Percentiles rank a stretch among this genome's conserved stretches.
Conservation (phyloP, 2,329 filamentous ascomycete genomes). For the Raffaelea ambrosiae region DNA sequence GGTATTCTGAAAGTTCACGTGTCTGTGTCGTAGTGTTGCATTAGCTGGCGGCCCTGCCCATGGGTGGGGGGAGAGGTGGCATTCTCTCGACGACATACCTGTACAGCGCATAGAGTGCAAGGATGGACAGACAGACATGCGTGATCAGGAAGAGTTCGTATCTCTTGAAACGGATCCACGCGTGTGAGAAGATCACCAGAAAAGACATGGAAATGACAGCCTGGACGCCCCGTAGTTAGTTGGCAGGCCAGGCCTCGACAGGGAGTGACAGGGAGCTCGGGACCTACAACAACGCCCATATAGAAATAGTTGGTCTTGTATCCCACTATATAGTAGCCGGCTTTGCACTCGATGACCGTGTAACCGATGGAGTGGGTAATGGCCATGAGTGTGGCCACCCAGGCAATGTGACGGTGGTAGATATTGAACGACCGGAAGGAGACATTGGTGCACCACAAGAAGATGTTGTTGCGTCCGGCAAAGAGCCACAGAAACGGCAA, state of each 20-base stretch:
- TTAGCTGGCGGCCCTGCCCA: too few species aligned
- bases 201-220: slow-evolving; percentile 28
- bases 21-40: not conserved
- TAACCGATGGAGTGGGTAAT: slow-evolving; percentile 55
- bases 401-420: slow-evolving; percentile 58
- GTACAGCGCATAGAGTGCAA: slow-evolving; percentile 26
- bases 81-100: not conserved
- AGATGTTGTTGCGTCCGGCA: slow-evolving; percentile 55
- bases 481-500: slow-evolving; percentile 33
- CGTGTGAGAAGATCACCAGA: slow-evolving; percentile 36
- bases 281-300: slow-evolving; percentile 4
- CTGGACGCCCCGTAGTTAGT: not conserved
- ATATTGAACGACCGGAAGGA: slow-evolving; percentile 57
- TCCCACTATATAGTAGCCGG: not conserved
- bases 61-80: not conserved
- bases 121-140: slow-evolving; percentile 30
- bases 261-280: slow-evolving; percentile 34
- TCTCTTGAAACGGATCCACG: slow-evolving; percentile 38
- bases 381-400: slow-evolving; percentile 52
- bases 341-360: slow-evolving; percentile 21
- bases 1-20: not conserved
- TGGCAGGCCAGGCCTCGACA: not conserved
- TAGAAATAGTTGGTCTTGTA: slow-evolving; percentile 1
- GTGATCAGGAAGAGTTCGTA: slow-evolving; percentile 40
- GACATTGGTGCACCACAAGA: slow-evolving; percentile 61